Conservation (phyloP, 2,329 filamentous ascomycete species). For the Alternaria atra region DNA sequence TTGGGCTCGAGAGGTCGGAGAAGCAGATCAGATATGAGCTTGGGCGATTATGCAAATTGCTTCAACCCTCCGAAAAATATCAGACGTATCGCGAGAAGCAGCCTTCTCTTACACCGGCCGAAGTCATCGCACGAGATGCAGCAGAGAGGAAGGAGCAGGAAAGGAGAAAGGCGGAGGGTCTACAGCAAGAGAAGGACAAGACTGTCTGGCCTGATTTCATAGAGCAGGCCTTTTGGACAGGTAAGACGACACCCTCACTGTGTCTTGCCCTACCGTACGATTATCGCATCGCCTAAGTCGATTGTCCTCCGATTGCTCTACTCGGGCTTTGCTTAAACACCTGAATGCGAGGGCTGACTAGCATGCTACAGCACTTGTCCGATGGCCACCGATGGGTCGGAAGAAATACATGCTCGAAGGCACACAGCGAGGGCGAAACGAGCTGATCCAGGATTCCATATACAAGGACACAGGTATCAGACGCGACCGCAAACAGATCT, state of each 20-base stretch:
- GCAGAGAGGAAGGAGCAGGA: constrained; percentile 25
- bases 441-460: constrained; percentile 68
- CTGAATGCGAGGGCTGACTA: not conserved
- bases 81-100: constrained; percentile 58
- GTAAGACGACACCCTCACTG: constrained; percentile 39
- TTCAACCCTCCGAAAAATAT: constrained; percentile 53
- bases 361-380: constrained; percentile 48
- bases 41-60: constrained; percentile 38
- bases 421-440: constrained; percentile 67
- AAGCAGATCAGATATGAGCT: constrained; percentile 41
- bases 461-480: constrained; percentile 62
- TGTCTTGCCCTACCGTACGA: not conserved
- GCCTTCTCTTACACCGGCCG: constrained; percentile 29
- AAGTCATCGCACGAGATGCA: constrained; percentile 34
- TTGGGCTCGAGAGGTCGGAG: constrained; percentile 37
- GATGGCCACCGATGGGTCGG: constrained; percentile 67
- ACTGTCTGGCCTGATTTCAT: constrained; percentile 57
- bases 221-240: constrained; percentile 59
- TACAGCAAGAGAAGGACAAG: constrained; percentile 48
- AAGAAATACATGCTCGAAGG: constrained; percentile 60
- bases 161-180: constrained; percentile 23
- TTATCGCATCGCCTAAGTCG: not conserved
- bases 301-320: not conserved
- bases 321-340: not conserved
- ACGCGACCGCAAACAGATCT: constrained; percentile 67